phyloP scores from a whole-genome alignment of 768 basidiomycete genomes.

The Phaeotremella skinneri region DNA sequence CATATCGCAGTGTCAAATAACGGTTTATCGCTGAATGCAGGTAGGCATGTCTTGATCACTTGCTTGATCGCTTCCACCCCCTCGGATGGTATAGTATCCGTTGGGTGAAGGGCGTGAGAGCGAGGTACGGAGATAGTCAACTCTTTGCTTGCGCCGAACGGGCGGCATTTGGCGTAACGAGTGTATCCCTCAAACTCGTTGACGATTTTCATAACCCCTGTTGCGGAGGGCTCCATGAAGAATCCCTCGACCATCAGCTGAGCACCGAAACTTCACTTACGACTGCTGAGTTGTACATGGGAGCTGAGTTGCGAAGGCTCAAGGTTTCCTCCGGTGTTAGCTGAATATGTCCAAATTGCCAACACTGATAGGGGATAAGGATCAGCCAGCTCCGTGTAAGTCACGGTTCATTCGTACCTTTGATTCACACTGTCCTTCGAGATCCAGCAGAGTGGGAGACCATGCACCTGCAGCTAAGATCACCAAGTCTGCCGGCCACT shows the following conservation, averaged over 20 bases:
- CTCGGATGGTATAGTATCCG: constrained; percentile 47
- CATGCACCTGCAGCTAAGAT: constrained; percentile 49
- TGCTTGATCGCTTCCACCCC: constrained; percentile 28
- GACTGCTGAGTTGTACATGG: constrained; percentile 45
- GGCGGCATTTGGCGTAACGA: constrained; percentile 19
- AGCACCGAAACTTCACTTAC: constrained; percentile 21
- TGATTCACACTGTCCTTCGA: constrained; percentile 47
- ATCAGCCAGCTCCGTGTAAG: background rate
- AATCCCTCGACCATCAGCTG: constrained; percentile 32
- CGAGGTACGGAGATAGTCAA: constrained; percentile 45
- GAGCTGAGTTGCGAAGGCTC: constrained; percentile 32
- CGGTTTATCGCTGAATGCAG: constrained; percentile 27
- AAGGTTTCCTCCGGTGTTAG: constrained; percentile 43
- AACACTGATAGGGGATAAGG: constrained; percentile 16
- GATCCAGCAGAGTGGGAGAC: constrained; percentile 44
- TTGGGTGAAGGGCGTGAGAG: constrained; percentile 46
- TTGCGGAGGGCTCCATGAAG: constrained; percentile 42
- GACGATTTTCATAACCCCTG: constrained; percentile 39
- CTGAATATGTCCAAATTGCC: constrained; percentile 48
- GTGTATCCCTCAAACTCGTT: constrained; percentile 50
- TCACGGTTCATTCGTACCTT: constrained; percentile 27
- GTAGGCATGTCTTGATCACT: constrained; percentile 41
- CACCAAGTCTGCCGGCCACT: constrained; percentile 40
- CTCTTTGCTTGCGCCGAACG: constrained; percentile 28
- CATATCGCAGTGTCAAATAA: constrained; percentile 41